Conservation (phyloP, 2,329 filamentous ascomycete species). For the Fusarium nematophilum region DNA sequence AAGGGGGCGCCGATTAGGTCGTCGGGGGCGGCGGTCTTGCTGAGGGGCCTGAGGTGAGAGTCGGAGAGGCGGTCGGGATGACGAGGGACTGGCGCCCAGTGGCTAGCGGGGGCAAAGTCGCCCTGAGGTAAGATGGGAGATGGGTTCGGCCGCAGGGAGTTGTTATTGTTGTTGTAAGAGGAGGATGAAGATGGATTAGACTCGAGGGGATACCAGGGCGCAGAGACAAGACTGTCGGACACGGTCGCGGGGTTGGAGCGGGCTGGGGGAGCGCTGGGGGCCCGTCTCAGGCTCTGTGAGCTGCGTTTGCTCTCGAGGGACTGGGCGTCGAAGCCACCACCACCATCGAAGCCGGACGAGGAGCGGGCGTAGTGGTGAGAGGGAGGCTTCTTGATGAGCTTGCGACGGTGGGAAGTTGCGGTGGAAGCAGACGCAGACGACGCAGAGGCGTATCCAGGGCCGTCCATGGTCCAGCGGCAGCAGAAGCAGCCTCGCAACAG, state of each 20-base stretch:
- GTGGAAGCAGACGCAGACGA: slow-evolving; percentile 50
- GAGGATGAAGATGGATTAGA: slow-evolving; percentile 50
- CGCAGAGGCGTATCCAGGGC: slow-evolving; percentile 50
- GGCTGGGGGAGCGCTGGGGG: slow-evolving; percentile 68
- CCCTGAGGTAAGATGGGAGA: slow-evolving; percentile 59
- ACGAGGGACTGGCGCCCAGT: slow-evolving; percentile 44
- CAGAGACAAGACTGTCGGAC: slow-evolving; percentile 61
- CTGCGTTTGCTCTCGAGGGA: slow-evolving; percentile 72
- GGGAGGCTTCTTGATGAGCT: slow-evolving; percentile 72
- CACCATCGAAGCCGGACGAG: slow-evolving; percentile 62
- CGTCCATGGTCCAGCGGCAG: slow-evolving; percentile 59
- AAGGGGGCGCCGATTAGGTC: slow-evolving; percentile 74
- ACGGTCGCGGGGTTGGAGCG: slow-evolving; percentile 61
- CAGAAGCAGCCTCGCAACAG: slow-evolving; percentile 39
- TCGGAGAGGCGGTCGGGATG: slow-evolving; percentile 44
- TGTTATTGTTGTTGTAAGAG: too few relatives aligned
- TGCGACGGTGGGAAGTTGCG: slow-evolving; percentile 66
- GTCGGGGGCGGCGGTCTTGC: slow-evolving; percentile 54
- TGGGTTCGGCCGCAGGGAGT: slow-evolving; percentile 56
- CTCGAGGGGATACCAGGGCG: slow-evolving; percentile 58
- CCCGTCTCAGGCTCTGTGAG: slow-evolving; percentile 70
- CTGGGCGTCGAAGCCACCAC: slow-evolving; percentile 60
- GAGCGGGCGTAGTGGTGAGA: slow-evolving; percentile 60
- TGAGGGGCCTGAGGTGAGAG: slow-evolving; percentile 40
- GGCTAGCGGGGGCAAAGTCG: slow-evolving; percentile 57